Percentiles rank a stretch among this genome's conserved stretches.
Evolutionary conservation across 2,329 filamentous ascomycete species (phyloP).

Genomic region (Clonostachys chloroleuca): DNA sequence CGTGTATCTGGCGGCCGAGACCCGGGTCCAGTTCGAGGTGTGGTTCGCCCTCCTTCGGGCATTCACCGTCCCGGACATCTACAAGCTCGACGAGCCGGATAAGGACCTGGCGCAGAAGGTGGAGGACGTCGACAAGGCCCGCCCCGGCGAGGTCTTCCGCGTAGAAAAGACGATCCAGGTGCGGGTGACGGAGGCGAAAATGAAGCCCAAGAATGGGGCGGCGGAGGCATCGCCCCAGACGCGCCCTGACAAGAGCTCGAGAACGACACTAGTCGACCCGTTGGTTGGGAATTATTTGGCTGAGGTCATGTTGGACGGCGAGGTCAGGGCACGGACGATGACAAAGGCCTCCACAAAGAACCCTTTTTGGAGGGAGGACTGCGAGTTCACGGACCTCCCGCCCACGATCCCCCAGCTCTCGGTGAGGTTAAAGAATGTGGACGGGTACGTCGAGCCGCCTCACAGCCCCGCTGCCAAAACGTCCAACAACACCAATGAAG

Average conservation of each 20-base stretch:
- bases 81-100: slow-evolving; percentile 52
- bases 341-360: slow-evolving; percentile 67
- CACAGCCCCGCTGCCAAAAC: slow-evolving; percentile 33
- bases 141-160: slow-evolving; percentile 49
- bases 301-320: slow-evolving; percentile 75
- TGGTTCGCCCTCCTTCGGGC: slow-evolving; percentile 92
- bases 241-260: slow-evolving; percentile 7
- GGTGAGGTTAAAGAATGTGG: slow-evolving; percentile 65
- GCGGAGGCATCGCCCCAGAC: slow-evolving; percentile 13
- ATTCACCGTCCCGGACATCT: slow-evolving; percentile 88
- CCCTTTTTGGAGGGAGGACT: slow-evolving; percentile 80
- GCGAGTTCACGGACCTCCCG: slow-evolving; percentile 71
- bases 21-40: slow-evolving; percentile 86
- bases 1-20: slow-evolving; percentile 84
- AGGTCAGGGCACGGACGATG: slow-evolving; percentile 71
- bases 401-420: slow-evolving; percentile 64
- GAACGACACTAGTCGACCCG: slow-evolving; percentile 25
- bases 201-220: slow-evolving; percentile 32
- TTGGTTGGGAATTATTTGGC: slow-evolving; percentile 68
- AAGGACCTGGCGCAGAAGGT: slow-evolving; percentile 36
- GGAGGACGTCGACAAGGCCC: slow-evolving; percentile 28
- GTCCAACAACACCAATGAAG: slow-evolving; percentile 41
- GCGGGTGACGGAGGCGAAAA: slow-evolving; percentile 58
- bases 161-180: slow-evolving; percentile 57
- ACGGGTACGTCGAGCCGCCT: slow-evolving; percentile 26